Conservation (phyloP, 805 yeast genomes). For the Candida sonorensis region DNA sequence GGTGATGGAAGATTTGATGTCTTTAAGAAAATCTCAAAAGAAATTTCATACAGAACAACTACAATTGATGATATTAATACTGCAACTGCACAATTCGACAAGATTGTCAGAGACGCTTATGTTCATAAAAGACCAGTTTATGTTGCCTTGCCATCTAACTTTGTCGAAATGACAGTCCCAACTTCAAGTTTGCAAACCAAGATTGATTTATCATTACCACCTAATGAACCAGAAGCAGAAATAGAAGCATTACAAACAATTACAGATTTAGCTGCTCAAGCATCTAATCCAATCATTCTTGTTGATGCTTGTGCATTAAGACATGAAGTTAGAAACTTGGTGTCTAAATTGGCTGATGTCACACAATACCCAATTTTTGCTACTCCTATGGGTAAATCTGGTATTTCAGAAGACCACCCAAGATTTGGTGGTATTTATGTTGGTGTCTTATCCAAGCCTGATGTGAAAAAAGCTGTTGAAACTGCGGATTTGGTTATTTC, state of each 20-base stretch:
- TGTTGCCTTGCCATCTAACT: slow-evolving; percentile 68
- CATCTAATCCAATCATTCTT: slow-evolving; percentile 61
- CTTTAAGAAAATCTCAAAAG: slow-evolving; percentile 65
- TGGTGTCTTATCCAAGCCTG: slow-evolving; percentile 66
- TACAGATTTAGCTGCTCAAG: slow-evolving; percentile 41
- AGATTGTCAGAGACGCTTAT: slow-evolving; percentile 62
- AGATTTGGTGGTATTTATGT: slow-evolving; percentile 78
- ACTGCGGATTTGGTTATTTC: slow-evolving; percentile 63
- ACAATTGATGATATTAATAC: slow-evolving; percentile 52
- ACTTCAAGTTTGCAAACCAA: slow-evolving; percentile 51
- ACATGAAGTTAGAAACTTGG: slow-evolving; percentile 57
- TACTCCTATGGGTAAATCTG: slow-evolving; percentile 81
- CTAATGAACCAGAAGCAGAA: slow-evolving; percentile 52
- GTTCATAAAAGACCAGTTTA: slow-evolving; percentile 70
- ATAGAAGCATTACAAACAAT: slow-evolving; percentile 48
- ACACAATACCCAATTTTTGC: slow-evolving; percentile 73
- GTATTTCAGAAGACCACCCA: slow-evolving; percentile 59
- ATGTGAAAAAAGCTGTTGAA: slow-evolving; percentile 60
- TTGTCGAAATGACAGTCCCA: slow-evolving; percentile 56
- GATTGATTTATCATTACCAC: slow-evolving; percentile 48
- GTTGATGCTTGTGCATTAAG: slow-evolving; percentile 79
- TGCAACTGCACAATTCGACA: slow-evolving; percentile 66
- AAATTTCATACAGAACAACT: slow-evolving; percentile 58
- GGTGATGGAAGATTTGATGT: slow-evolving; percentile 76
- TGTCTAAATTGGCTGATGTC: slow-evolving; percentile 48